Conservation (phyloP, 2,329 filamentous ascomycete genomes). For the Colletotrichum sp. region DNA sequence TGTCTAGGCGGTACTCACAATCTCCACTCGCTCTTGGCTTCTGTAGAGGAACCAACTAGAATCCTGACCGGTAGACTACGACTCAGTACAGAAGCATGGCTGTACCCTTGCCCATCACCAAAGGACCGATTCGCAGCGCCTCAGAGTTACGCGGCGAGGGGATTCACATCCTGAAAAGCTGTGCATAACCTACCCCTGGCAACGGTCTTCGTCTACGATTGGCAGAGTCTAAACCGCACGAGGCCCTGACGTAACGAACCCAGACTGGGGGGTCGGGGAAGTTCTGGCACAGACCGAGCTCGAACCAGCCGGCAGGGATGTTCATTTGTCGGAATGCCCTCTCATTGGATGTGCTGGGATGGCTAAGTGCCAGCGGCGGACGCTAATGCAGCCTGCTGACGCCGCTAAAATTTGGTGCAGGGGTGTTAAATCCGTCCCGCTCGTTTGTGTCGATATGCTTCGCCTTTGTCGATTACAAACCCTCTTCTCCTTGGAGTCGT, state of each 20-base stretch:
- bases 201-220: not conserved
- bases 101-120: not conserved
- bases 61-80: not conserved
- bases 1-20: not conserved
- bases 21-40: not conserved
- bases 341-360: not conserved
- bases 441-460: not conserved
- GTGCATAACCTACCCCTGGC: not conserved
- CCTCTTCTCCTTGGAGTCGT: not conserved
- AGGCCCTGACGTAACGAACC: not conserved
- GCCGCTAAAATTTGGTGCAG: not conserved
- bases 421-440: not conserved
- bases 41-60: not conserved
- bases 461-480: not conserved
- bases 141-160: not conserved
- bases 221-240: not conserved
- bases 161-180: not conserved
- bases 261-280: not conserved
- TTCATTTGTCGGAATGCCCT: too few species aligned
- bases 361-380: not conserved
- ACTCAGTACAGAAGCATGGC: not conserved
- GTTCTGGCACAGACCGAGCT: not conserved
- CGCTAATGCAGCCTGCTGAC: slow-evolving; percentile 20
- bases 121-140: not conserved
- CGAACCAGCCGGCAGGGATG: not conserved